Percentiles rank a stretch among this genome's conserved stretches.
Conservation (phyloP, 176 grass and related monocot species). For the Juncus effusus region DNA sequence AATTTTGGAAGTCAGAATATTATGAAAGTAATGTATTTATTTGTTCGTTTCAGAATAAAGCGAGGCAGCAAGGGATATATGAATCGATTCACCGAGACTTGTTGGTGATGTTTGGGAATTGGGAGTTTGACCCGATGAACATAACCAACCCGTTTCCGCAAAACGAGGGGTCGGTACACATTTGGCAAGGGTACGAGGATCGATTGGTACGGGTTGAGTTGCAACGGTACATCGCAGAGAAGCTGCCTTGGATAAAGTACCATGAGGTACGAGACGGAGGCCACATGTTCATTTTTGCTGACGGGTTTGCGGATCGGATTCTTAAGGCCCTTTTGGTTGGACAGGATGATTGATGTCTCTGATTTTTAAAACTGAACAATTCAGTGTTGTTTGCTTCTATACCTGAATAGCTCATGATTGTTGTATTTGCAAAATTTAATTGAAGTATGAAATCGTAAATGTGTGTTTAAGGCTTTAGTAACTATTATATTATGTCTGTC, state of each 20-base stretch:
- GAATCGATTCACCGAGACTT: conserved; percentile 67
- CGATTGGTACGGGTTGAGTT: conserved; percentile 49
- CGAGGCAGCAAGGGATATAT: conserved; percentile 72
- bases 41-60: conserved; percentile 51
- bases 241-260: conserved; percentile 65
- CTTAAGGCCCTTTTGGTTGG: conserved; percentile 49
- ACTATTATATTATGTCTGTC: neutral
- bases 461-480: neutral
- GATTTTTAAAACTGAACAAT: conserved; percentile 17
- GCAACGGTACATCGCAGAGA: conserved; percentile 57
- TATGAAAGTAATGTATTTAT: conserved; percentile 1
- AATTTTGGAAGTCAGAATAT: too few relatives aligned
- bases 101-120: conserved; percentile 62
- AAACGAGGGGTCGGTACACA: conserved; percentile 61
- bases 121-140: conserved; percentile 83
- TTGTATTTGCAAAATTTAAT: neutral
- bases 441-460: neutral
- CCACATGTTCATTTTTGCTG: conserved; percentile 59
- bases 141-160: conserved; percentile 54
- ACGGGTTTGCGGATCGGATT: conserved; percentile 53
- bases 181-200: conserved; percentile 76
- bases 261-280: conserved; percentile 61
- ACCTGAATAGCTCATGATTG: too few relatives aligned
- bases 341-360: conserved; percentile 23
- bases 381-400: conserved; percentile 6